Base-by-base conservation (phyloP, 257 asterid species). In the Knoxia roxburghii region DNA sequence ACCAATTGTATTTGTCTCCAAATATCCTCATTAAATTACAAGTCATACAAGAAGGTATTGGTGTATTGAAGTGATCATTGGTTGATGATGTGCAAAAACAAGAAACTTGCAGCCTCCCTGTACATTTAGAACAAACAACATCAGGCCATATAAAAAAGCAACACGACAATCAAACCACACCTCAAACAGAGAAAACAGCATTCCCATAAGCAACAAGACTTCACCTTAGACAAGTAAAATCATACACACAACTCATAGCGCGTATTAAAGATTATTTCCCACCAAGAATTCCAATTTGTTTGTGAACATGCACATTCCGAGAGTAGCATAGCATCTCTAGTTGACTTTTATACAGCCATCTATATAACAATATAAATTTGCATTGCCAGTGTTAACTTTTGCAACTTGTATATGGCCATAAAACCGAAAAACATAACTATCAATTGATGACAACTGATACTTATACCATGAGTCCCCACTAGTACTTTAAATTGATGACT, bases 31-130 rank as follows among this genome's bases (percentile, higher is more conserved):
- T 35, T 43, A 61, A 29, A 67, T 35, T 17, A 21, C 43, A 65
- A 75, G 72, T 59, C 96, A 82, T 87, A 91, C 98, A 79, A 81
- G 84, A 68, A 92, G 89, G 80, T 80, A 86, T 60, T 86, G 75
- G 84, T 93, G 96, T 80, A 93, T 82, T 50, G 97, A 72, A 9
- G 80, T 83, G 46, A 93, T 82, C 98, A 93, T 88, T 29, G 93
- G 85, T 55, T 78, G 95, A 81, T 93, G 97, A 79, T 93, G 91
- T 0, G 98, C 97, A 81, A 93, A 93, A 79, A 93, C 82, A 55
- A 93, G 82, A 80, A 93, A 93, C 76, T 93, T 90, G 85, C 98
- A 93, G 73, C 90, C 89, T 56, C 91, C 98, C 98, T 93, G 90
- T 75, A 76, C 64, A 82, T 70, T 49, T 67, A 49, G 40, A 61